These are phyloP conservation scores for Rhodotorula sp. DNA, from an alignment of 1,284 basidiomycete species.

Conservation along the genomic window DNA sequence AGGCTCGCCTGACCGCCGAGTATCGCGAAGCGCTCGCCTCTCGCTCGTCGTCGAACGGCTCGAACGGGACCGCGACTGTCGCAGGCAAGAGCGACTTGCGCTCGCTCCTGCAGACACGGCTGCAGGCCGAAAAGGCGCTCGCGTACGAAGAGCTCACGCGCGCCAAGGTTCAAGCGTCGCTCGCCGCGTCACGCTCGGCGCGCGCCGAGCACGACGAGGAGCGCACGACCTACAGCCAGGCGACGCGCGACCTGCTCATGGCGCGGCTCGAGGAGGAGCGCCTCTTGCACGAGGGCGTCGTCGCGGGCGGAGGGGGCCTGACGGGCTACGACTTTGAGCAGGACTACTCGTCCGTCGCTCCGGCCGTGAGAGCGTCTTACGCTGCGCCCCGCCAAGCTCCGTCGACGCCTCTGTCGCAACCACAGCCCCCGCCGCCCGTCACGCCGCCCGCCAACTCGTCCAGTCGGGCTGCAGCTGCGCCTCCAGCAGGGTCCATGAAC, in stretches of 20 bases:
- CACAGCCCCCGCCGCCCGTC: too few relatives aligned
- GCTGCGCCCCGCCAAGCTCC: too few relatives aligned
- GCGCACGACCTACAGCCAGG: conserved; percentile 17
- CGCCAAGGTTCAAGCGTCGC: not conserved
- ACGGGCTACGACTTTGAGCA: not conserved
- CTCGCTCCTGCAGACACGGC: conserved; percentile 6
- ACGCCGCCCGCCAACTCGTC: not conserved
- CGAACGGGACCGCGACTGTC: not conserved
- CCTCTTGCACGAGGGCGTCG: conserved; percentile 1
- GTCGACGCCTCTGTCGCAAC: not conserved
- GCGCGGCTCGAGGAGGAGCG: conserved; percentile 37
- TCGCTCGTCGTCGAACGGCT: not conserved
- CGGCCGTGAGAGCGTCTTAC: not conserved
- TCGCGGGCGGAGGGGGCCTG: not conserved
- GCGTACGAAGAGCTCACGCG: conserved; percentile 13
- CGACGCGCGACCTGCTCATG: conserved; percentile 25
- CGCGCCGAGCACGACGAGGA: not conserved
- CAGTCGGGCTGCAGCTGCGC: too few relatives aligned
- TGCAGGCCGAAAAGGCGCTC: conserved; percentile 28
- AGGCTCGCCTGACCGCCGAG: conserved; percentile 34
- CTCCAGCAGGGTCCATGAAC: not conserved
- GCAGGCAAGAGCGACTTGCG: conserved; percentile 2
- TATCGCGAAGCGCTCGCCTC: conserved; percentile 33
- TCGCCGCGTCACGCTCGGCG: not conserved
- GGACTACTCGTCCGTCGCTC: not conserved